phyloP scores from a whole-genome alignment of 2,329 filamentous ascomycete genomes.

The Penicillium fuscoglaucum region DNA sequence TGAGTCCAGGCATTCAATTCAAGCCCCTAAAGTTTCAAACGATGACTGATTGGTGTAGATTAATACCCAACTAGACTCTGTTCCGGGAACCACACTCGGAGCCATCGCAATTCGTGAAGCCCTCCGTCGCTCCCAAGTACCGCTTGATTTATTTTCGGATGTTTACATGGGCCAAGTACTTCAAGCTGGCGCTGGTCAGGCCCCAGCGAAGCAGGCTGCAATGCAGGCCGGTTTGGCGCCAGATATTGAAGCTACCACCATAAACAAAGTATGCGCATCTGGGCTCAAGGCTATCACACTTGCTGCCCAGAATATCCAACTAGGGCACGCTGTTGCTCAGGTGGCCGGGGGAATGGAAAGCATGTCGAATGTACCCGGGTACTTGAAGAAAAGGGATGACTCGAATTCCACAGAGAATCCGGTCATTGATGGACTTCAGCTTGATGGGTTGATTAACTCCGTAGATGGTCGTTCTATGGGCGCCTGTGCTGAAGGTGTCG shows the following conservation, averaged over 20 bases:
- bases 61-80: neutral
- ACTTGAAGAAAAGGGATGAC: neutral
- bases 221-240: neutral
- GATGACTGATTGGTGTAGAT: neutral
- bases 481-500: neutral
- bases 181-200: neutral
- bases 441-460: neutral
- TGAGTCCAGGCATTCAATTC: neutral
- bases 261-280: neutral
- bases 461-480: neutral
- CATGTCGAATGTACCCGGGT: neutral
- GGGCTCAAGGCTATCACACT: neutral
- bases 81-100: neutral
- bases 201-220: neutral
- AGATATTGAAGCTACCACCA: neutral
- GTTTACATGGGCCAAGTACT: neutral
- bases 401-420: neutral
- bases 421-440: neutral
- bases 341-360: neutral
- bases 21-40: neutral
- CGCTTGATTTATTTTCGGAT: neutral
- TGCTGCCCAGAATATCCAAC: neutral
- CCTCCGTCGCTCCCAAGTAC: neutral
- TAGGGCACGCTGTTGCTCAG: neutral
- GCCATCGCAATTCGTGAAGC: neutral